Evolutionary conservation across 192 early-diverging fungal genomes (phyloP).

Genomic region (Rhizoclosmatium sp.): DNA sequence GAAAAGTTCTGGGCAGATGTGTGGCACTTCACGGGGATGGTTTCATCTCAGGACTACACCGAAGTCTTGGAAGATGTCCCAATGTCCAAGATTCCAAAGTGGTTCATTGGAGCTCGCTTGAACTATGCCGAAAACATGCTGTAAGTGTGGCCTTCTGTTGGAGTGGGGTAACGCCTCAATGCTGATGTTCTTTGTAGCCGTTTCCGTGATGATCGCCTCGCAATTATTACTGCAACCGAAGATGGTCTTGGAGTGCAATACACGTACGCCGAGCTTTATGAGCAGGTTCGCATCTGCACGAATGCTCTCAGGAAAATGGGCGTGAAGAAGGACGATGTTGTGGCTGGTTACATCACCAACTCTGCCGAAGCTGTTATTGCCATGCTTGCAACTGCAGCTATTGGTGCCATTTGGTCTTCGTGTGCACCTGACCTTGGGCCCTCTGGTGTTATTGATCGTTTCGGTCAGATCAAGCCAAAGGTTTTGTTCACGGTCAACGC

Average conservation of each 20-base stretch:
- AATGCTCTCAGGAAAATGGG: slow-evolving; percentile 77
- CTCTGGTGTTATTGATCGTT: slow-evolving; percentile 90
- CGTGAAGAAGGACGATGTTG: slow-evolving; percentile 79
- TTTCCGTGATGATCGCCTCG: slow-evolving; percentile 39
- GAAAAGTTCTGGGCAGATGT: slow-evolving; percentile 87
- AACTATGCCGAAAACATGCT: slow-evolving; percentile 93
- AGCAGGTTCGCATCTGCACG: slow-evolving; percentile 72
- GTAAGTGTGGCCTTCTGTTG: slow-evolving; percentile 8
- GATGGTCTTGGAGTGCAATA: slow-evolving; percentile 39
- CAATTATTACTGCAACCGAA: slow-evolving; percentile 59
- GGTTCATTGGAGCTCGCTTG: slow-evolving; percentile 84
- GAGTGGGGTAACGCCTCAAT: background rate
- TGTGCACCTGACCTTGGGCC: slow-evolving; percentile 95
- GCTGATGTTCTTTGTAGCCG: slow-evolving; percentile 1
- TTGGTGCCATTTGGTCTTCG: slow-evolving; percentile 90
- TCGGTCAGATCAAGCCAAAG: slow-evolving; percentile 90
- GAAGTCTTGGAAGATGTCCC: slow-evolving; percentile 75
- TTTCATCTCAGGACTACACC: slow-evolving; percentile 49
- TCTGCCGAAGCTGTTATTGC: slow-evolving; percentile 81
- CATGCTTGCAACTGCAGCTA: slow-evolving; percentile 71
- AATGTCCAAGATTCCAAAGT: slow-evolving; percentile 90
- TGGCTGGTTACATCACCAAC: slow-evolving; percentile 91
- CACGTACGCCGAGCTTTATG: slow-evolving; percentile 77
- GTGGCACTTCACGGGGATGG: slow-evolving; percentile 79
- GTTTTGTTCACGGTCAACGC: slow-evolving; percentile 90